These are phyloP conservation scores for Lanmaoa rubissima DNA, from an alignment of 768 basidiomycete genomes.

Conservation along the genomic window DNA sequence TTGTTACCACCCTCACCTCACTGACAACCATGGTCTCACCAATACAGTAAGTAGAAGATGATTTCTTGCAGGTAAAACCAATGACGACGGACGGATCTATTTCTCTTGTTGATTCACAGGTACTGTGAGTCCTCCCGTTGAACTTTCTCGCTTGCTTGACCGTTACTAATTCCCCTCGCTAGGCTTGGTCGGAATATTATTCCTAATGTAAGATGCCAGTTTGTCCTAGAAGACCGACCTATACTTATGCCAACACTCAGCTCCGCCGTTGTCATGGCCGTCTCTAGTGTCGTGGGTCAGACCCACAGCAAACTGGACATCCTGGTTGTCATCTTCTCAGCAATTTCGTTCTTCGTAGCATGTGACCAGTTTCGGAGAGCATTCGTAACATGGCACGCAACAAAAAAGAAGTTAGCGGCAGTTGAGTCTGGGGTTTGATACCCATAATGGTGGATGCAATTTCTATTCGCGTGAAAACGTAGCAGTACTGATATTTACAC, in stretches of 20 bases:
- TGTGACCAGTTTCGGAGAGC: conserved; percentile 24
- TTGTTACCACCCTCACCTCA: not conserved
- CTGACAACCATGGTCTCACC: conserved; percentile 4
- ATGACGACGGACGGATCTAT: not conserved
- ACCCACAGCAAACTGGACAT: conserved; percentile 18
- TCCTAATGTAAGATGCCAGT: conserved; percentile 15
- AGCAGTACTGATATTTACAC: not conserved
- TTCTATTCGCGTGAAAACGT: not conserved
- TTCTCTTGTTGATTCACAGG: conserved; percentile 1
- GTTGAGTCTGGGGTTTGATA: conserved; percentile 7
- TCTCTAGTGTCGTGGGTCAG: conserved; percentile 3
- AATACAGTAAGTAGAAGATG: conserved; percentile 17
- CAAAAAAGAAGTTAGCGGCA: conserved; percentile 9
- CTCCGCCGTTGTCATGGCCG: conserved; percentile 18
- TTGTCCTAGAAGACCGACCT: not conserved
- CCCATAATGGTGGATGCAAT: not conserved
- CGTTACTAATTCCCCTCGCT: not conserved
- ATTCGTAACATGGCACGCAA: conserved; percentile 14
- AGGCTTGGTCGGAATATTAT: conserved; percentile 22
- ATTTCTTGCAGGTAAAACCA: not conserved
- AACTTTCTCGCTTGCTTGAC: not conserved
- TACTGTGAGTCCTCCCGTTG: conserved; percentile 13
- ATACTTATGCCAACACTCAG: conserved; percentile 3
- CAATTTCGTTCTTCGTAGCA: conserved; percentile 15
- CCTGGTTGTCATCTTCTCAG: conserved; percentile 15